Conservation (phyloP, 1,284 basidiomycete genomes). For the Sanguinoderma infundibulare region DNA sequence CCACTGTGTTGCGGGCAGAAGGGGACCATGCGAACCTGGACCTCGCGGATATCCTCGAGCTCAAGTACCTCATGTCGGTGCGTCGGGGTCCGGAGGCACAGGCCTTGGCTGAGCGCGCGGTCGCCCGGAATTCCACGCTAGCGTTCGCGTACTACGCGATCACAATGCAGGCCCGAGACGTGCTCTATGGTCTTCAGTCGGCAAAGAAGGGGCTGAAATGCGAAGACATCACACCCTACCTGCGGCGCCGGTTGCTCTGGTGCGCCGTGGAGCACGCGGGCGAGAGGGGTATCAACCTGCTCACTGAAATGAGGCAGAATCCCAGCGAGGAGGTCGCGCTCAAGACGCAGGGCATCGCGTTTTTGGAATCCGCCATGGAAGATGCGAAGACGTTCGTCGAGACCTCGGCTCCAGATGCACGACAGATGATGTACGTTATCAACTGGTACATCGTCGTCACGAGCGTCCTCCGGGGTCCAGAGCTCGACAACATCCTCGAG, state of each 20-base stretch:
- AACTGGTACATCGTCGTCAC: neutral
- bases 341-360: neutral
- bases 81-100: neutral
- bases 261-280: neutral
- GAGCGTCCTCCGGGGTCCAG: neutral
- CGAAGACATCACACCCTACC: neutral
- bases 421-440: neutral
- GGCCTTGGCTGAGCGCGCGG: neutral
- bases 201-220: neutral
- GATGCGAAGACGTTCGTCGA: neutral
- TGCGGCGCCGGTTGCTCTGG: conserved; percentile 2
- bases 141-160: neutral
- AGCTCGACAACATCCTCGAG: neutral
- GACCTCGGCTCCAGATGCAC: neutral
- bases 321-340: neutral
- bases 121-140: neutral
- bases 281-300: neutral
- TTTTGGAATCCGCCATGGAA: neutral
- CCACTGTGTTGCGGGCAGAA: neutral
- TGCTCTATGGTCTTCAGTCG: neutral
- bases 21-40: neutral
- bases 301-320: neutral
- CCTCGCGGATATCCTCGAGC: neutral
- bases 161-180: neutral
- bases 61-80: neutral